These are phyloP conservation scores for Cladosporium sp. DNA, from an alignment of 2,329 filamentous ascomycete genomes.

Conservation along the genomic window DNA sequence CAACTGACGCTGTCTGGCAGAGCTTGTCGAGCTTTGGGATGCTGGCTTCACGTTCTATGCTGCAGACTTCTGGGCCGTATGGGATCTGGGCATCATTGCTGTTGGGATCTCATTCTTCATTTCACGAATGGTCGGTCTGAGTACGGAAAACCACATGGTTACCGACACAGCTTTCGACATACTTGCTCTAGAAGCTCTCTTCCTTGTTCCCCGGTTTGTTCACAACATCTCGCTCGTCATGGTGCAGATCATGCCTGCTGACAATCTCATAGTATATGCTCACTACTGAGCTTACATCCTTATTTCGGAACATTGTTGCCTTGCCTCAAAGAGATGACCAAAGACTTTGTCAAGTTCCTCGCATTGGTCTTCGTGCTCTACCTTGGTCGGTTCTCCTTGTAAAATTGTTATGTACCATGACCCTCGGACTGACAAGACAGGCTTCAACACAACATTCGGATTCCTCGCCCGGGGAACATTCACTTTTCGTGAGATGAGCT, in stretches of 20 bases:
- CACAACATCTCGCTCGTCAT: background rate
- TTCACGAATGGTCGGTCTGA: constrained; percentile 66
- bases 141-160: constrained; percentile 59
- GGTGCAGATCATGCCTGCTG: background rate
- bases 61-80: constrained; percentile 78
- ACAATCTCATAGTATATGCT: constrained; percentile 64
- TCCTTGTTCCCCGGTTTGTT: constrained; percentile 73
- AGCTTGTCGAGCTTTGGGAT: constrained; percentile 75
- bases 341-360: constrained; percentile 82
- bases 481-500: constrained; percentile 67
- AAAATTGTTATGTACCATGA: background rate
- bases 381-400: constrained; percentile 52
- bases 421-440: constrained; percentile 37
- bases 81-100: constrained; percentile 45
- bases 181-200: constrained; percentile 82
- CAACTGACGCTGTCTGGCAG: constrained; percentile 20
- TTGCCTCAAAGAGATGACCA: constrained; percentile 89
- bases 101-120: constrained; percentile 61
- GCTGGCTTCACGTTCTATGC: constrained; percentile 84
- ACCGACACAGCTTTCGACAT: constrained; percentile 84
- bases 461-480: constrained; percentile 72
- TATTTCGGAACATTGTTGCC: constrained; percentile 91
- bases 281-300: constrained; percentile 79
- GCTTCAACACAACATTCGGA: constrained; percentile 85
- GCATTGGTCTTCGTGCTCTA: constrained; percentile 80